Percentiles rank a stretch among this genome's conserved stretches.
Conservation (phyloP, 371 early-diverging fungal genomes). For the Syncephalastrum sp. region DNA sequence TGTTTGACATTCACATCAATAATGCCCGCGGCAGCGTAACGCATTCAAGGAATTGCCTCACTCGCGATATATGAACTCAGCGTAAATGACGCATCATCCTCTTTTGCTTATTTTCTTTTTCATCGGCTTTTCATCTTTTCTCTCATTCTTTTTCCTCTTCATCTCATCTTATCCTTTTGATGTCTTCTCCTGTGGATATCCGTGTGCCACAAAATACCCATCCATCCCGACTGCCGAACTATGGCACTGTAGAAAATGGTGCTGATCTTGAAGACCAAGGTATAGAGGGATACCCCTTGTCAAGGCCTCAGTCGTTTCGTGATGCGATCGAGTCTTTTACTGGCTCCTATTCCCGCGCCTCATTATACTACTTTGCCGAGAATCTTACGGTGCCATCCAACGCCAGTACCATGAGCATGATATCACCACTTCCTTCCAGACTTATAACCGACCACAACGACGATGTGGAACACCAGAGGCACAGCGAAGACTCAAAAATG, state of each 20-base stretch:
- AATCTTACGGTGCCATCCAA: constrained; percentile 16
- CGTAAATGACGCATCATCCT: too few species aligned
- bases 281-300: neutral
- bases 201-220: constrained; percentile 34
- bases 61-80: too few species aligned
- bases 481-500: constrained; percentile 3
- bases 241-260: constrained; percentile 13
- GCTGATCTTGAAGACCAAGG: constrained; percentile 15
- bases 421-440: too few species aligned
- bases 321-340: constrained; percentile 15
- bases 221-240: constrained; percentile 26
- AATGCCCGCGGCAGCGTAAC: too few species aligned
- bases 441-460: constrained; percentile 6
- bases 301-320: constrained; percentile 4
- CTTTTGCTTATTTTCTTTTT: neutral
- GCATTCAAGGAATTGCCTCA: too few species aligned
- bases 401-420: neutral
- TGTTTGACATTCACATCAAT: too few species aligned
- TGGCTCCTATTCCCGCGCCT: constrained; percentile 23
- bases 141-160: constrained; percentile 1
- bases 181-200: constrained; percentile 11
- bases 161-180: neutral
- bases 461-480: constrained; percentile 5
- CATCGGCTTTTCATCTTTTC: neutral
- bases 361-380: constrained; percentile 22